Base-by-base conservation (phyloP, 106 monocot species). In the Gastrodia elata region DNA sequence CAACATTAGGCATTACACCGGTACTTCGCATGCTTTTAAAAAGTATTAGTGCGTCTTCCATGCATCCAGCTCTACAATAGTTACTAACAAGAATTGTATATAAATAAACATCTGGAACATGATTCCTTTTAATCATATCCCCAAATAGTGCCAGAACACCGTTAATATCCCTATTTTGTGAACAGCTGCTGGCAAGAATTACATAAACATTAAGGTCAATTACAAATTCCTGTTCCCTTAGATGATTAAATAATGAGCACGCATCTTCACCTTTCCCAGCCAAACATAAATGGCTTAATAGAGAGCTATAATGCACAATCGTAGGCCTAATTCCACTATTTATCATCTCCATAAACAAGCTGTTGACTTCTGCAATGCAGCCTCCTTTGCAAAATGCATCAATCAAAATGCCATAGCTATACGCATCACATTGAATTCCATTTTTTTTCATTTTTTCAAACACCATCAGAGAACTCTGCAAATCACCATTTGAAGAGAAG, bases 351-450 rank as follows among this genome's bases (percentile, higher is more conserved):
- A 14, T 22, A 37, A 76, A 76, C 35, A 76, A 65, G 28, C 68
- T 18, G 14, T 44, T 32, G n/a, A 30, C 68, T 76, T 68, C 34
- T 11, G 8, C 7, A 68, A 76, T 37, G 34, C 44, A 6, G 5
- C 76, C 68, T 33, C 26, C 24, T 18, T 68, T 68, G 68, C 68
- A 68, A 24, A 68, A 76, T 7, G 65, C 68, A 52, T 76, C 36
- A 18, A 76, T 43, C 34, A 76, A 39, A 34, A 49, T 76, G 68
- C 68, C 68, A 52, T 76, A 76, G 38, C 76, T 49, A 52, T 76
- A 37, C 0, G 52, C 36, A 68, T 76, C 68, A 13, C 68, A 68
- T 27, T 32, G 64, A 64, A 76, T 7, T 15, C 76, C 76, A 36
- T 24, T 38, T 28, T 68, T 33, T 37, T 76, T 76, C 76, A 76